Conservation (phyloP, 2,329 filamentous ascomycete genomes). For the Juglanconis sp. region DNA sequence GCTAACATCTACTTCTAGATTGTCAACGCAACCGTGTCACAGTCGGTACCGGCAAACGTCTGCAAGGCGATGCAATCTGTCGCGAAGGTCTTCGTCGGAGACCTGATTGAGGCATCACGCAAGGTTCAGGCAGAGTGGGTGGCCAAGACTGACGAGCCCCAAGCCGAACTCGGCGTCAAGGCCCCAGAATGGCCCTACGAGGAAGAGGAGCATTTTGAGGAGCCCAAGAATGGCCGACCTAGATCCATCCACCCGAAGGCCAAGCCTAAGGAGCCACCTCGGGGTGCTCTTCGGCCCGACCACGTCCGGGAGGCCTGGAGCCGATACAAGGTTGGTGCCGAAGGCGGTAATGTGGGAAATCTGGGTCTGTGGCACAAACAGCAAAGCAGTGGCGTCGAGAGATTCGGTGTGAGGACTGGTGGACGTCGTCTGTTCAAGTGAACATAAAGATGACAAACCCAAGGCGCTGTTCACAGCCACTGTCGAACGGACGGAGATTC, state of each 20-base stretch:
- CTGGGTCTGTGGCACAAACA: conserved; percentile 61
- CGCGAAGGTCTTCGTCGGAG: conserved; percentile 73
- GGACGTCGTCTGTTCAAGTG: conserved; percentile 52
- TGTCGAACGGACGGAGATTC: not conserved
- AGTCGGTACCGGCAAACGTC: conserved; percentile 71
- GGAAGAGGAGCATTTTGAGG: conserved; percentile 24
- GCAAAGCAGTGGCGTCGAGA: conserved; percentile 55
- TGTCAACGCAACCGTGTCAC: conserved; percentile 76
- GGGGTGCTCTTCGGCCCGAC: conserved; percentile 66
- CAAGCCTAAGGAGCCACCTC: conserved; percentile 34
- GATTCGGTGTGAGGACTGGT: conserved; percentile 54
- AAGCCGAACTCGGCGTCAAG: conserved; percentile 46
- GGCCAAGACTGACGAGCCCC: conserved; percentile 52
- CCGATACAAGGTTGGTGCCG: conserved; percentile 60
- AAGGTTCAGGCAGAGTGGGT: conserved; percentile 72
- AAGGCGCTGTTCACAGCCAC: not conserved
- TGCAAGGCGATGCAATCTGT: conserved; percentile 74
- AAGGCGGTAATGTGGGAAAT: conserved; percentile 61
- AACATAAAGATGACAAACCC: conserved; percentile 14
- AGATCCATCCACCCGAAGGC: conserved; percentile 29
- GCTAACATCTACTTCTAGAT: conserved; percentile 42
- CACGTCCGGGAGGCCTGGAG: conserved; percentile 72
- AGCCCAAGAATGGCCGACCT: conserved; percentile 17
- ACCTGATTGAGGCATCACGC: conserved; percentile 70
- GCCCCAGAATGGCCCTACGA: conserved; percentile 30